A percentile compares a stretch with the other conserved stretches of the same genome.
phyloP scores from a whole-genome alignment of 208 protist genomes.

The Wallacemonas sp. region DNA sequence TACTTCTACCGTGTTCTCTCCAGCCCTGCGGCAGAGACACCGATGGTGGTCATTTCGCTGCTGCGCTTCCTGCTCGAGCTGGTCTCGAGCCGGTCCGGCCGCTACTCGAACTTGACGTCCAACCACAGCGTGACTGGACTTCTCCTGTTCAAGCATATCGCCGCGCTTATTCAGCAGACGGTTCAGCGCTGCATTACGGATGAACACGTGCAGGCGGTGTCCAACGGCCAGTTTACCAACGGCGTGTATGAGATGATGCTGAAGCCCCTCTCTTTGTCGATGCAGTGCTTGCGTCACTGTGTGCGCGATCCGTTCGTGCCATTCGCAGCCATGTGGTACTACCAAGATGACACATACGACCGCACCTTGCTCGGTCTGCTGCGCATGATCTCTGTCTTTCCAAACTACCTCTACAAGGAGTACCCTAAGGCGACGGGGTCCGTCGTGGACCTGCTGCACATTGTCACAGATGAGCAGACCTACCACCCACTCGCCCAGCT shows the following conservation, averaged over 20 bases:
- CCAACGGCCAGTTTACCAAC: constrained; percentile 19
- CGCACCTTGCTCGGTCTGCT: constrained; percentile 60
- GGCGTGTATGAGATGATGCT: constrained; percentile 65
- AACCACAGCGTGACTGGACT: constrained; percentile 75
- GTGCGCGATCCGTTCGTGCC: constrained; percentile 71
- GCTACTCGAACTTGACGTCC: constrained; percentile 34
- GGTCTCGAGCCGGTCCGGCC: constrained; percentile 45
- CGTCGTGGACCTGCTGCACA: constrained; percentile 67
- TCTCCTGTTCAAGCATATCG: constrained; percentile 77
- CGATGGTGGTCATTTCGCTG: constrained; percentile 69
- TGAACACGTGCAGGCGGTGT: constrained; percentile 49
- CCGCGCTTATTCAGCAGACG: constrained; percentile 50
- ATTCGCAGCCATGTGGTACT: constrained; percentile 83
- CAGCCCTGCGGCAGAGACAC: constrained; percentile 35
- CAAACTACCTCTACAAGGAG: constrained; percentile 59
- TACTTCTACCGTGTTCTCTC: constrained; percentile 46
- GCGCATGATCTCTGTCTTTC: constrained; percentile 65
- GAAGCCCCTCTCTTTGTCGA: constrained; percentile 76
- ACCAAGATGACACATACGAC: constrained; percentile 85
- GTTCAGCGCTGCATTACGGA: constrained; percentile 65
- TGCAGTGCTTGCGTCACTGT: constrained; percentile 61
- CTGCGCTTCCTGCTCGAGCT: constrained; percentile 74
- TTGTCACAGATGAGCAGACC: constrained; percentile 61
- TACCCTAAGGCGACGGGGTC: constrained; percentile 56
- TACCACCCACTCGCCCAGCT: constrained; percentile 72